phyloP scores from a whole-genome alignment of 495 filamentous ascomycete species.

The Penicillium canescens region DNA sequence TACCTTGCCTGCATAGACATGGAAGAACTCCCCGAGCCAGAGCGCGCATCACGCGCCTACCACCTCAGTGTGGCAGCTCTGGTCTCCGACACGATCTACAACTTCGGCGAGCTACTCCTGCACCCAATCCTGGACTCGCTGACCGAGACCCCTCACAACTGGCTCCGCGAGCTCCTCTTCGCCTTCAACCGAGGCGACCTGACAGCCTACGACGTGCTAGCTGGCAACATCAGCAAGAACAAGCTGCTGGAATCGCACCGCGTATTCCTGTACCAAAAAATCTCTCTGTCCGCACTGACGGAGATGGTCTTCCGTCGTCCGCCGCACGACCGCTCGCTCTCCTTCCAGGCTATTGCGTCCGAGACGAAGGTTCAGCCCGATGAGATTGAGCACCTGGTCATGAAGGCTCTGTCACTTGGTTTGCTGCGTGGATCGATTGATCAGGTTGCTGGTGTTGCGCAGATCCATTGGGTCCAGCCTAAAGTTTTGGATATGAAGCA shows the following conservation, averaged over 20 bases:
- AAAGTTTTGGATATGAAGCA: constrained; percentile 95
- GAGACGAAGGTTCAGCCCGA: constrained; percentile 90
- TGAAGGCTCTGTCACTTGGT: constrained; percentile 95
- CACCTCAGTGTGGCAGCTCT: constrained; percentile 91
- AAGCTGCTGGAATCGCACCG: constrained; percentile 75
- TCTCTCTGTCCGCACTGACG: constrained; percentile 91
- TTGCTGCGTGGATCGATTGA: constrained; percentile 91
- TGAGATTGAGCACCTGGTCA: constrained; percentile 96
- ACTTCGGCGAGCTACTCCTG: constrained; percentile 97
- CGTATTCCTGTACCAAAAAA: constrained; percentile 91
- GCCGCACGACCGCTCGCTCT: constrained; percentile 92
- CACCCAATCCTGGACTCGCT: constrained; percentile 94
- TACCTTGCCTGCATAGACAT: constrained; percentile 97
- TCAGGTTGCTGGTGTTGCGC: constrained; percentile 89
- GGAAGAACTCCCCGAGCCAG: constrained; percentile 64
- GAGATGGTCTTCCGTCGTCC: constrained; percentile 96
- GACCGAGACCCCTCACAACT: constrained; percentile 61
- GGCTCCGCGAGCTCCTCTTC: constrained; percentile 92
- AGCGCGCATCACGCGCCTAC: constrained; percentile 81
- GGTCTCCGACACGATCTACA: constrained; percentile 93
- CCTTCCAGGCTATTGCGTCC: constrained; percentile 78
- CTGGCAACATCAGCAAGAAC: constrained; percentile 73
- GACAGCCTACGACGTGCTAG: constrained; percentile 77
- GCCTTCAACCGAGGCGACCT: constrained; percentile 97
- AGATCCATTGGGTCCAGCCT: constrained; percentile 98